A percentile compares a stretch with the other conserved stretches of the same genome.
Evolutionary conservation across 208 protist genomes (phyloP).

Genomic region (Acanthamoeba healyi): DNA sequence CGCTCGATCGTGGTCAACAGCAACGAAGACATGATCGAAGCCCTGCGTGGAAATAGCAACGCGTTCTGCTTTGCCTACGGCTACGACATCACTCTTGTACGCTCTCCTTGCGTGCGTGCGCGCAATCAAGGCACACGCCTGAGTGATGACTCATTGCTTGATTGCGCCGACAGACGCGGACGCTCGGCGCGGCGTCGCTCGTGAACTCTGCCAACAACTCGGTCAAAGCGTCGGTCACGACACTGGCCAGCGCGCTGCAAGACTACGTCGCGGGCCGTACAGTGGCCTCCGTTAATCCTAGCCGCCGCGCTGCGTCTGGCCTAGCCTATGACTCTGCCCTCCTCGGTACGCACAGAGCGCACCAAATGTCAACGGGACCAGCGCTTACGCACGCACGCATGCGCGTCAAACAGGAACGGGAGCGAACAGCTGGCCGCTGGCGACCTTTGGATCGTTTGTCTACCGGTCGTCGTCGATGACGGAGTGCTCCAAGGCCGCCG

Average conservation of each 20-base stretch:
- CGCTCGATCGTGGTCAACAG: background rate
- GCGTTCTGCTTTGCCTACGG: background rate
- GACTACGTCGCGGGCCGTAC: background rate
- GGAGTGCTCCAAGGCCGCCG: conserved; percentile 12
- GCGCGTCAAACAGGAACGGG: background rate
- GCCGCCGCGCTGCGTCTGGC: background rate
- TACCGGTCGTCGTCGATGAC: background rate
- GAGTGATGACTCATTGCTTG: background rate
- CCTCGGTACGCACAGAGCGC: too few relatives aligned
- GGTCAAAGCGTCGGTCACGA: background rate
- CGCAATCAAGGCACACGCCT: too few relatives aligned
- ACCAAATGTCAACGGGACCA: too few relatives aligned
- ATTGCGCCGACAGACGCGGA: background rate
- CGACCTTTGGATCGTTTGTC: background rate
- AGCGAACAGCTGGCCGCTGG: background rate
- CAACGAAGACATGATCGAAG: background rate
- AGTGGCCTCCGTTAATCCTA: background rate
- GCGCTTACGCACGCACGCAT: too few relatives aligned
- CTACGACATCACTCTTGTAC: conserved; percentile 4
- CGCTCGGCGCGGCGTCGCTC: background rate
- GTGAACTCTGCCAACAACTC: background rate
- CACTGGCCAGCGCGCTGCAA: background rate
- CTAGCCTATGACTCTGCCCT: background rate
- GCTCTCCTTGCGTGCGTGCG: too few relatives aligned
- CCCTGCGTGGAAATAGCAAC: background rate